Base-by-base conservation (phyloP, 306 rosid genomes). In the Trifolium pratense region DNA sequence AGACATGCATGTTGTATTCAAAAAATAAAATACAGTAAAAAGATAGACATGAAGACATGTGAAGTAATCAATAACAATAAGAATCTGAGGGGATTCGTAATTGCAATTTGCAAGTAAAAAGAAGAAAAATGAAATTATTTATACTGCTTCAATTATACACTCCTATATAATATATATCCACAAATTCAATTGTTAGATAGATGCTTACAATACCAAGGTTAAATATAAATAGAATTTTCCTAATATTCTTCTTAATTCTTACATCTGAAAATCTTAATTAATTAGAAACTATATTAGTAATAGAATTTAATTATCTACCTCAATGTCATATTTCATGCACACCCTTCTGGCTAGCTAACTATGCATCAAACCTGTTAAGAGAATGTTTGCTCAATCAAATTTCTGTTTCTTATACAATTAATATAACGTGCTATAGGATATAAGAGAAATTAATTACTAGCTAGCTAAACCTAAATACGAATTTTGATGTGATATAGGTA, bases 111-210 rank as follows among this genome's bases (percentile, higher is more conserved):
- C 61, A 64, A 56, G 16, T 25, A 37, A 68, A 63, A 70, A 68
- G 42, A 75, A 68, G 18, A 74, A 68, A 66, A 64, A 52, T 58
- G 36, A 3, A 5, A 32, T 6, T 40, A 15, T 72, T n/a, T 1
- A 60, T 52, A 3, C 57, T 69, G 39, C 75, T 74, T 43, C 60
- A 74, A 34, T 34, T 34, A 66, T 66, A n/a, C n/a, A n/a, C n/a
- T n/a, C n/a, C n/a, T n/a, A 26, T 26, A 26, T 26, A 26, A 26
- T 26, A 61, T 76, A 25, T 69, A n/a, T 26, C 21, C 20, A 67
- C 14, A 42, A 36, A 26, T 68, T 73, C 71, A 72, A 45, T 45
- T 37, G 52, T 66, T 56, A 69, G 65, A 70, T 65, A 63, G 75
- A 70, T 65, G 66, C 70, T 74, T 15, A 20, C 23, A 59, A 59